A percentile compares a stretch with the other conserved stretches of the same genome.
phyloP scores from a whole-genome alignment of 2,329 filamentous ascomycete genomes.

The Nothophoma quercina region DNA sequence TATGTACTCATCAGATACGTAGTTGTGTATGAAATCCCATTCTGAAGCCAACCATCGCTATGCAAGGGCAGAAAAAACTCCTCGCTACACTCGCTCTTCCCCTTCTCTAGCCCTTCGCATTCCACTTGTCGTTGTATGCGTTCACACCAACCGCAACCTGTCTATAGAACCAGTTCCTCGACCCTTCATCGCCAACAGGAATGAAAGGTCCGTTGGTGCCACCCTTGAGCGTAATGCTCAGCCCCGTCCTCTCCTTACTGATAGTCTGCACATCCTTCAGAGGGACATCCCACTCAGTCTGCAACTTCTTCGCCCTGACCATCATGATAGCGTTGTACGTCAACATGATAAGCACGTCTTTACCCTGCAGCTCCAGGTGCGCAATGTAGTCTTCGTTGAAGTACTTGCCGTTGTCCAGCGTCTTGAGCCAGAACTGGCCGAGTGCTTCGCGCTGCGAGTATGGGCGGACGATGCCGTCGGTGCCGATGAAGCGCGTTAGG shows the following conservation, averaged over 20 bases:
- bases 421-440: constrained; percentile 98
- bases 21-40: neutral
- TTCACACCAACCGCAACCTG: constrained; percentile 73
- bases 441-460: constrained; percentile 95
- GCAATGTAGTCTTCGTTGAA: constrained; percentile 98
- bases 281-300: constrained; percentile 94
- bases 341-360: constrained; percentile 81
- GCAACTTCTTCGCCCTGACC: constrained; percentile 83
- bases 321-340: constrained; percentile 79
- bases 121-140: constrained; percentile 72
- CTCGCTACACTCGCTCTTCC: neutral
- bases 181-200: constrained; percentile 87
- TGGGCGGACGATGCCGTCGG: constrained; percentile 91
- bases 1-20: constrained; percentile 11
- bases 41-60: constrained; percentile 7
- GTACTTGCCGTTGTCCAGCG: constrained; percentile 95
- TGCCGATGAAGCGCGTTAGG: constrained; percentile 89
- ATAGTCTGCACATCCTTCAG: constrained; percentile 97
- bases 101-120: constrained; percentile 60
- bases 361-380: constrained; percentile 87
- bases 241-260: constrained; percentile 91
- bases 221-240: constrained; percentile 86
- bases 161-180: constrained; percentile 70
- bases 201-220: constrained; percentile 95
- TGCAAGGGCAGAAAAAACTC: neutral